A percentile compares a stretch with the other conserved stretches of the same genome.
Conservation (phyloP, 176 grass and related monocot species). For the Aegilops speltoides region DNA sequence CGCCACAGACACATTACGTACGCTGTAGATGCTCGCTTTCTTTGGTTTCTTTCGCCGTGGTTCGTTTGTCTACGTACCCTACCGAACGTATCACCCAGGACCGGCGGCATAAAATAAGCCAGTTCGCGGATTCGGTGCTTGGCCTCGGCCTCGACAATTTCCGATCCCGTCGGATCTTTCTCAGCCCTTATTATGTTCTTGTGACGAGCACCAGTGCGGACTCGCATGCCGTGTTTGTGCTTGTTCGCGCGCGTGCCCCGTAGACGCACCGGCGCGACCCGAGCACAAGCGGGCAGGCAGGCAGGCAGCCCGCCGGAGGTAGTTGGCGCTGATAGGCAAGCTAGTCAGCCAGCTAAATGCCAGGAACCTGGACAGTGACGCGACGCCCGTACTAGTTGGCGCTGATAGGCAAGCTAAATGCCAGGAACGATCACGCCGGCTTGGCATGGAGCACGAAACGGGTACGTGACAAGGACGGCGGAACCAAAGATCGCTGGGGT, state of each 20-base stretch:
- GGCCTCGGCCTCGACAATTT: neutral
- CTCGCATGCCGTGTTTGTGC: no score
- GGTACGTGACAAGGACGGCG: neutral
- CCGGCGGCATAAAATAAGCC: neutral
- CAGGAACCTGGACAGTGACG: neutral
- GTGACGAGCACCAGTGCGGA: neutral
- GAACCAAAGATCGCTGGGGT: neutral
- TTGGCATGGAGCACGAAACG: neutral
- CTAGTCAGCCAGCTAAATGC: no score
- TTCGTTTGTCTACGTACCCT: neutral
- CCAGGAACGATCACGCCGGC: neutral
- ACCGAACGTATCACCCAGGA: neutral
- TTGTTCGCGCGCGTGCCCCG: no score
- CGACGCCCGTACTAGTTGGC: neutral
- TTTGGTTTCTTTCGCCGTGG: neutral
- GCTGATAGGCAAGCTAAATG: neutral
- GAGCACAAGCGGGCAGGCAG: neutral
- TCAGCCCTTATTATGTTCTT: neutral
- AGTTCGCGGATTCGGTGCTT: neutral
- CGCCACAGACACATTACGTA: no score
- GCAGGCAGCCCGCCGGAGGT: no score
- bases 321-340: no score
- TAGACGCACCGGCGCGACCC: neutral
- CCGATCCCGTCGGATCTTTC: slow-evolving; percentile 3
- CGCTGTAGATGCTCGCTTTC: no score